Conservation (phyloP, 495 filamentous ascomycete genomes). For the Lasiosphaeria hispida region DNA sequence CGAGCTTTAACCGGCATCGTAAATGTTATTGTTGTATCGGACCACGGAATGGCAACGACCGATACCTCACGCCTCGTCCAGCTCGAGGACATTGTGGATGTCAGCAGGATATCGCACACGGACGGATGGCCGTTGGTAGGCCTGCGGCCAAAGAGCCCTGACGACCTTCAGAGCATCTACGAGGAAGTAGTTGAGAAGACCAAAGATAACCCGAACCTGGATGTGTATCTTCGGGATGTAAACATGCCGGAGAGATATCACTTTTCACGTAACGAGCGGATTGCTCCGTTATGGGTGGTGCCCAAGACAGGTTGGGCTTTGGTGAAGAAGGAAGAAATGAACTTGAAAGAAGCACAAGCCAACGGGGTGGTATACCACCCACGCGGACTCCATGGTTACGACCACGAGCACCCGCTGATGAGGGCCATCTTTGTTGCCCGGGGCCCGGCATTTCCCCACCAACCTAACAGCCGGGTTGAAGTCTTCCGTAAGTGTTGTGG, state of each 20-base stretch:
- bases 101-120: conserved; percentile 69
- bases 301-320: conserved; percentile 89
- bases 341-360: conserved; percentile 60
- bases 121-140: conserved; percentile 96
- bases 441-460: conserved; percentile 84
- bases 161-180: conserved; percentile 57
- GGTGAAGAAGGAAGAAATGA: conserved; percentile 73
- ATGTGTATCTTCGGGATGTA: conserved; percentile 75
- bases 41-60: conserved; percentile 97
- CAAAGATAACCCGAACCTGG: conserved; percentile 62
- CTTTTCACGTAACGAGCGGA: conserved; percentile 79
- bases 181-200: conserved; percentile 48
- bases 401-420: conserved; percentile 88
- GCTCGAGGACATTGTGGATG: conserved; percentile 84
- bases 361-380: conserved; percentile 69
- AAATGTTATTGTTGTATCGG: conserved; percentile 96
- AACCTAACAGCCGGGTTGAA: conserved; percentile 73
- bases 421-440: conserved; percentile 86
- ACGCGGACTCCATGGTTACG: conserved; percentile 82
- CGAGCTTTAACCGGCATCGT: conserved; percentile 86
- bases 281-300: conserved; percentile 89
- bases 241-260: conserved; percentile 89
- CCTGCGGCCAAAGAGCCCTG: conserved; percentile 67
- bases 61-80: conserved; percentile 79
- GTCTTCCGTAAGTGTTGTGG: conserved; percentile 70